Evolutionary conservation across 164 flowering plant species (phyloP), one percentile per base, ranked within the genome.

Genomic region (Aristolochia contorta): DNA sequence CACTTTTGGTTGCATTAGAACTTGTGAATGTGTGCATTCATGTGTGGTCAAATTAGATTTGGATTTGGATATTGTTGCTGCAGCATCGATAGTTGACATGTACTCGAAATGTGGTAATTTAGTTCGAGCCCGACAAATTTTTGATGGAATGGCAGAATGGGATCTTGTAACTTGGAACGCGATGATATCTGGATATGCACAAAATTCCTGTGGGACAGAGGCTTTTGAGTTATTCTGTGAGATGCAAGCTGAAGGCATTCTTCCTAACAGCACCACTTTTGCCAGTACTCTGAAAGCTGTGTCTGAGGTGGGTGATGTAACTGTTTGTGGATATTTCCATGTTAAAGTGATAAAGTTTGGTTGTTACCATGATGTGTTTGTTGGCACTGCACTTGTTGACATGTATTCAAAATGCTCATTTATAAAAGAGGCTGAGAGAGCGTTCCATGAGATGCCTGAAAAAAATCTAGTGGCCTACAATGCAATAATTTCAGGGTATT

Each of bases 131-230:
- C 21, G 54, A n/a, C 41, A 12, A 48, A 63, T 75, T 58, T 79
- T 79, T 64, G 56, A 73, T 54, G 23, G 57, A 16, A 75, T 75
- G 77, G 20, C 22, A 16, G 71, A 70, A 6, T 74, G 62, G 75
- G 90, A 84, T 33, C 51, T 22, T 0, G 72, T 87, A 61, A 74
- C 90, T 20, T 87, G 88, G 88, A 87, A 87, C 70, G 76, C 94
- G 6, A 77, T 78, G 15, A 67, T 87, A 49, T 72, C 78, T 24
- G 90, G 88, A 0, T 53, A 67, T 69, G 80, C 80, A 16, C 68
- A 78, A 64, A 87, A 81, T 50, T 61, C 64, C 43, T 59, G 65
- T 15, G 70, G 78, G 19, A 65, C 75, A 53, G 73, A 65, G 23
- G 84, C 88, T 23, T 57, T 68, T 12, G 33, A 33, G 8, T 72